Evolutionary conservation across 2,329 filamentous ascomycete genomes (phyloP).

Genomic region (Microdochium bolleyi): DNA sequence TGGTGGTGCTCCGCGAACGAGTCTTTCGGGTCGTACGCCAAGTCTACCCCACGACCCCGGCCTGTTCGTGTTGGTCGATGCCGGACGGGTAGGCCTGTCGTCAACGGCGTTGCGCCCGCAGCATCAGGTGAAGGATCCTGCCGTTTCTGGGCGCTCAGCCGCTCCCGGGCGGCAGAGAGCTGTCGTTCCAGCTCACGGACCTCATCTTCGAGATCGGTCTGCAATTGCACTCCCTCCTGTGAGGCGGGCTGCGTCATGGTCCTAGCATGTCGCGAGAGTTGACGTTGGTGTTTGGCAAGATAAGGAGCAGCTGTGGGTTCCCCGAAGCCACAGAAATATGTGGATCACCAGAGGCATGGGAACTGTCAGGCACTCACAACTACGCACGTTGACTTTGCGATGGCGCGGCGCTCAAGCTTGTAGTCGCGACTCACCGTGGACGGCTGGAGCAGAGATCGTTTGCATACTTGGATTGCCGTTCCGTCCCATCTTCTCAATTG

Average conservation of each 20-base stretch:
- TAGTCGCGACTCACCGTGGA: no score
- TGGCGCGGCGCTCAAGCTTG: no score
- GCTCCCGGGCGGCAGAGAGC: conserved; percentile 31
- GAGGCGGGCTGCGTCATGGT: neutral
- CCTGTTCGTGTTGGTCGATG: neutral
- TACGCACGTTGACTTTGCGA: no score
- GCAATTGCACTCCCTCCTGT: neutral
- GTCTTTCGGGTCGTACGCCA: conserved; percentile 3
- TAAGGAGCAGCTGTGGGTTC: no score
- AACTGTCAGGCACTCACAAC: no score
- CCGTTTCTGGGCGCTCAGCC: conserved; percentile 5
- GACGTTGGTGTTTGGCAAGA: no score
- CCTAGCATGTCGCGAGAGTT: neutral
- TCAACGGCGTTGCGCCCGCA: neutral
- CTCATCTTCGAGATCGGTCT: conserved; percentile 36
- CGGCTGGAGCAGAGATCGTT: no score
- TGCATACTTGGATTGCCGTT: no score
- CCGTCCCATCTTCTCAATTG: no score
- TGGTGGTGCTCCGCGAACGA: conserved; percentile 46
- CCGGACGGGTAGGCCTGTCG: neutral
- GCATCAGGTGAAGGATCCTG: conserved; percentile 2
- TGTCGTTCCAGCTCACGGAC: conserved; percentile 50
- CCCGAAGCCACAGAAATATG: no score
- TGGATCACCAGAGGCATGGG: no score
- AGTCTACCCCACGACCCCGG: neutral